A percentile compares a stretch with the other conserved stretches of the same genome.
Evolutionary conservation across 306 rosid species (phyloP).

Genomic region (Delonix regia): DNA sequence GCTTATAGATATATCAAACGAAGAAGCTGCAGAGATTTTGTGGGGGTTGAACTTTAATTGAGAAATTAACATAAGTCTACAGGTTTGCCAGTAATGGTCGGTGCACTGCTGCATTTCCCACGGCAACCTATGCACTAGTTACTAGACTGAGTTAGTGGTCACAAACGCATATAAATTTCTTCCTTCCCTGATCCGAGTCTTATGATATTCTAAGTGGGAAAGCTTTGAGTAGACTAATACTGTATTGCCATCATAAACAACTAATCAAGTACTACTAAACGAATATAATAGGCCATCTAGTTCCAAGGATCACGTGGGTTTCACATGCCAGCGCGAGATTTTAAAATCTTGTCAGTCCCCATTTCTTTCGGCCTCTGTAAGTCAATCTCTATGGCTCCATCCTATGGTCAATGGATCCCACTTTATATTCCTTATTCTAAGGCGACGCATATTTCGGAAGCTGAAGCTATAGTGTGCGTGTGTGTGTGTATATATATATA

Average conservation of each 20-base stretch:
- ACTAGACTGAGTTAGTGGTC: background rate
- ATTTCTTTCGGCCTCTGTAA: background rate
- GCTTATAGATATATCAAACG: background rate
- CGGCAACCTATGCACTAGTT: background rate
- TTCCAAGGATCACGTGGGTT: conserved; percentile 34
- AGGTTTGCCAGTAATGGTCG: conserved; percentile 17
- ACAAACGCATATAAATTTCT: too few relatives aligned
- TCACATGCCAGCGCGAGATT: conserved; percentile 28
- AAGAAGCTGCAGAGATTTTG: background rate
- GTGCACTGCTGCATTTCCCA: conserved; percentile 4
- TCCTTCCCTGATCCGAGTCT: too few relatives aligned
- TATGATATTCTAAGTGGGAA: too few relatives aligned
- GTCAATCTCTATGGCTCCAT: background rate
- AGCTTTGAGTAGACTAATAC: too few relatives aligned
- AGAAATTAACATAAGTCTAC: background rate
- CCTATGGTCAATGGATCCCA: background rate
- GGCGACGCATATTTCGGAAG: background rate
- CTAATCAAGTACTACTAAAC: too few relatives aligned
- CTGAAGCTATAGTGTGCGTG: too few relatives aligned
- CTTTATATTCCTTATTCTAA: background rate
- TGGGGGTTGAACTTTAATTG: background rate
- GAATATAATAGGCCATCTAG: too few relatives aligned
- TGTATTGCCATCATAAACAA: background rate
- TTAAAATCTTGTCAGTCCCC: background rate
- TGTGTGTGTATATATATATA: too few relatives aligned